A percentile compares a stretch with the other conserved stretches of the same genome.
phyloP scores from a whole-genome alignment of 1,139 yeast species.

The Yamadazyma friedrichii region DNA sequence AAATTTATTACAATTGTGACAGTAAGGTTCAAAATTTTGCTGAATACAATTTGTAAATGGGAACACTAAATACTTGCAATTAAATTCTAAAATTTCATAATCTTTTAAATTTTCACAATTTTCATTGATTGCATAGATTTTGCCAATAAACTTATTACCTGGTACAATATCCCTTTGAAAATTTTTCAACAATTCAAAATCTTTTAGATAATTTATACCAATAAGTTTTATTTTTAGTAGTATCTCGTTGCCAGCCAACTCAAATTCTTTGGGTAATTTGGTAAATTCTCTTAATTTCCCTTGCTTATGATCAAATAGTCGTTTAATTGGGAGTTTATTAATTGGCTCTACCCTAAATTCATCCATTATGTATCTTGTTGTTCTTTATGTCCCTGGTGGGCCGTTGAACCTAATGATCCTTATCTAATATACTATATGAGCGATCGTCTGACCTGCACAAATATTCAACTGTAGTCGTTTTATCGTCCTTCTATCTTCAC shows the following conservation, averaged over 20 bases:
- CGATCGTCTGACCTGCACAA: no score
- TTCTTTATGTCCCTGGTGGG: slow-evolving; percentile 7
- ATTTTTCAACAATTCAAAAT: slow-evolving; percentile 12
- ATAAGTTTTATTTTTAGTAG: slow-evolving; percentile 31
- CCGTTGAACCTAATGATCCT: slow-evolving; percentile 6
- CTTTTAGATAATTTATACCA: slow-evolving; percentile 23
- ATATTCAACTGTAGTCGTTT: no score
- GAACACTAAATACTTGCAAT: slow-evolving; percentile 30
- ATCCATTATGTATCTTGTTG: not conserved
- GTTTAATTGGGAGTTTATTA: slow-evolving; percentile 25
- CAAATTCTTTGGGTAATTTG: slow-evolving; percentile 29
- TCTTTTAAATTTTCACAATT: slow-evolving; percentile 3
- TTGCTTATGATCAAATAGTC: slow-evolving; percentile 25
- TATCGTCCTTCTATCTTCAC: no score
- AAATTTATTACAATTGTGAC: slow-evolving; percentile 23
- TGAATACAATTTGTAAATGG: slow-evolving; percentile 37
- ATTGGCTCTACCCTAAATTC: slow-evolving; percentile 3
- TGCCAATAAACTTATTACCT: slow-evolving; percentile 32
- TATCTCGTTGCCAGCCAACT: slow-evolving; percentile 21
- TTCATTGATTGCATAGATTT: slow-evolving; percentile 18
- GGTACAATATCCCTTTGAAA: slow-evolving; percentile 26
- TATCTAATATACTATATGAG: not conserved
- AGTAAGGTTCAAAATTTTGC: slow-evolving; percentile 20
- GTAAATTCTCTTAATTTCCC: slow-evolving; percentile 26
- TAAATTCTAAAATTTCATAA: slow-evolving; percentile 8